Evolutionary conservation across 2,329 filamentous ascomycete species (phyloP), one percentile per base, ranked within the genome.

Genomic region (Aspergillus ochraceus): DNA sequence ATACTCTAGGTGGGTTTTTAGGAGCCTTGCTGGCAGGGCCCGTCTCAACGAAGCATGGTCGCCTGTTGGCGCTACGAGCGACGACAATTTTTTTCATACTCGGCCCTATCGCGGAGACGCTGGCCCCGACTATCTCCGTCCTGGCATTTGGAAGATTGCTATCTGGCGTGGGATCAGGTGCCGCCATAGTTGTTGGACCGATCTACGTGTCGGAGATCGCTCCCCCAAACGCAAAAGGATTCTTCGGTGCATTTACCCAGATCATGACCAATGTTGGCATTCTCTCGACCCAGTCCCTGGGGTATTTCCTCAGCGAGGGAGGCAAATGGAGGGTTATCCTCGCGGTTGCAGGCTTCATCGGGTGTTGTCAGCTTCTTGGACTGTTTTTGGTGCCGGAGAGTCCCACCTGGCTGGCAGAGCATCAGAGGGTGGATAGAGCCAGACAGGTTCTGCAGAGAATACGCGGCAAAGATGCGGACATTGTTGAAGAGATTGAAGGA

Each of bases 221-320:
- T 0, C 95, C 94, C 4, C 86, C 86, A 0, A 79, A 82, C 17
- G 85, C 89, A 65, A 86, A 88, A 57, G 93, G 92, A 5, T 86
- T 96, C 63, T 98, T 97, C 68, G 86, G 86, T 11, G 81, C 83
- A 39, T 79, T 96, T 76, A 98, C 95, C 0, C 94, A 99, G 74
- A 88, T 98, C 70, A 93, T 92, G 76, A 93, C 93, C 80, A 98
- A 98, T 70, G 80, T 93, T 24, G 95, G 95, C 58, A 97, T 99
- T 55, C 78, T 99, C 49, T 78, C 87, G 26, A 89, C 93, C 0
- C 95, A 98, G 76, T 83, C 88, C 0, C 79, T 98, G 39, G 95
- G 95, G 0, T 95, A 90, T 71, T 97, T 97, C 74, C 73, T 97
- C 58, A 97, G 92, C 78, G 84, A 88, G 68, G 91, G 86, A 5